Conservation (phyloP, 2,329 filamentous ascomycete species). For the Trichoderma sp. region DNA sequence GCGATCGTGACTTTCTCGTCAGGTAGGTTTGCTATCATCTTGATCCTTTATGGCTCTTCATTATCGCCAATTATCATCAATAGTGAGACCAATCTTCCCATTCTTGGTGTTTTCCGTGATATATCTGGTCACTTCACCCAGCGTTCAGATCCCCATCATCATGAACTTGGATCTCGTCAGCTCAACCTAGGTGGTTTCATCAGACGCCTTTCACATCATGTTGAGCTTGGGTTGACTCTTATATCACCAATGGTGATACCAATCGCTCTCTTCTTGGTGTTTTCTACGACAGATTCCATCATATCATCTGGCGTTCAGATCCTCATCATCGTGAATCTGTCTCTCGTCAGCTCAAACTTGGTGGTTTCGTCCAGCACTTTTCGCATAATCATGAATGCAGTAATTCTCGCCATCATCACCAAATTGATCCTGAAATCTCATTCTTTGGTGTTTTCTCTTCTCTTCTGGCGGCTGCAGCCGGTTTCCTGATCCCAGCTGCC, state of each 20-base stretch:
- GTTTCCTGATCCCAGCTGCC: background rate
- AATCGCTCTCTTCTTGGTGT: background rate
- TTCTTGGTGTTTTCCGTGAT: background rate
- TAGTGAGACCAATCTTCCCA: too few relatives aligned
- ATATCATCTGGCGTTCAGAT: background rate
- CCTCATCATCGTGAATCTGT: background rate
- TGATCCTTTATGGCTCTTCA: background rate
- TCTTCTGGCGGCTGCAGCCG: background rate
- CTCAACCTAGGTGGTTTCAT: background rate
- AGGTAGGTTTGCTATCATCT: too few relatives aligned
- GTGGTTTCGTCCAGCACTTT: background rate
- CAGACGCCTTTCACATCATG: background rate
- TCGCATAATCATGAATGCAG: background rate
- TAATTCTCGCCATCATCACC: background rate
- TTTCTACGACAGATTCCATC: background rate
- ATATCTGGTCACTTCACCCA: background rate
- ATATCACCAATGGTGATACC: background rate
- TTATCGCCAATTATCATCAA: background rate
- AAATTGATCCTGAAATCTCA: background rate
- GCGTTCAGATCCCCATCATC: background rate
- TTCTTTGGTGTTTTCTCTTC: background rate
- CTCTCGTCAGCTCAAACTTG: background rate
- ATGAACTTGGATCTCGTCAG: background rate
- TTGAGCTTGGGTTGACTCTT: background rate
- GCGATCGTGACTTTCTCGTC: too few relatives aligned